Conservation (phyloP, 495 filamentous ascomycete genomes). For the Hypoxylon rickii region DNA sequence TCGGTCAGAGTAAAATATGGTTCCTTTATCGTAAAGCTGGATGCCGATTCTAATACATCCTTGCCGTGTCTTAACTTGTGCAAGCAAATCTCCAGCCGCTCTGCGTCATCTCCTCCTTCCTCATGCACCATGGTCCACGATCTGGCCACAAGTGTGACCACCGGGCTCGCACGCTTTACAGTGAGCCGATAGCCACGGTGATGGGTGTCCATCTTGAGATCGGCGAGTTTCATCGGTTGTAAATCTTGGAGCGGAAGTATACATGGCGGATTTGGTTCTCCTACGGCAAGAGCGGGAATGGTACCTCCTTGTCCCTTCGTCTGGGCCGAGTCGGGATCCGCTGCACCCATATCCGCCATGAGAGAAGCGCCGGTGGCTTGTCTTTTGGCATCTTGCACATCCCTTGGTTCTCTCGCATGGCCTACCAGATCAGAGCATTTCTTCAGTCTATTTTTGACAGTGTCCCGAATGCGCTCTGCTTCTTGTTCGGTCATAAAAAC, state of each 20-base stretch:
- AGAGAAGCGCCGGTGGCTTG: conserved; percentile 40
- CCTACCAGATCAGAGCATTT: conserved; percentile 35
- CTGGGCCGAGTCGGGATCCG: conserved; percentile 22
- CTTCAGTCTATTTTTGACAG: conserved; percentile 27
- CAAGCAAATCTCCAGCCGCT: conserved; percentile 40
- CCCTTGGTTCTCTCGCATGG: conserved; percentile 30
- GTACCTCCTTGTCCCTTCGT: conserved; percentile 11
- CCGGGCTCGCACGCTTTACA: conserved; percentile 37
- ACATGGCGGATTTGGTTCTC: conserved; percentile 43
- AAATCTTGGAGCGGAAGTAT: conserved; percentile 29
- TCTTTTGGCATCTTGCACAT: conserved; percentile 19
- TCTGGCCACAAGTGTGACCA: conserved; percentile 40
- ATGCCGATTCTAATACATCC: conserved; percentile 38
- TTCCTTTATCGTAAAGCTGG: conserved; percentile 52
- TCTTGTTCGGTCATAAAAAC: conserved; percentile 41
- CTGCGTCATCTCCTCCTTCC: conserved; percentile 40
- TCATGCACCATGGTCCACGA: conserved; percentile 50
- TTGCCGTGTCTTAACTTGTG: conserved; percentile 36
- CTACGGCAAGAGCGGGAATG: conserved; percentile 35
- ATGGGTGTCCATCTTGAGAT: conserved; percentile 51
- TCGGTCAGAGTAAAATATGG: conserved; percentile 52
- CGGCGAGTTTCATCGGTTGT: conserved; percentile 37
- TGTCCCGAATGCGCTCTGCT: conserved; percentile 36
- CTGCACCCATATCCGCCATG: conserved; percentile 41
- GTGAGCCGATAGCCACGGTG: conserved; percentile 47